phyloP scores from a whole-genome alignment of 768 basidiomycete genomes.

The Mycena alexandri region DNA sequence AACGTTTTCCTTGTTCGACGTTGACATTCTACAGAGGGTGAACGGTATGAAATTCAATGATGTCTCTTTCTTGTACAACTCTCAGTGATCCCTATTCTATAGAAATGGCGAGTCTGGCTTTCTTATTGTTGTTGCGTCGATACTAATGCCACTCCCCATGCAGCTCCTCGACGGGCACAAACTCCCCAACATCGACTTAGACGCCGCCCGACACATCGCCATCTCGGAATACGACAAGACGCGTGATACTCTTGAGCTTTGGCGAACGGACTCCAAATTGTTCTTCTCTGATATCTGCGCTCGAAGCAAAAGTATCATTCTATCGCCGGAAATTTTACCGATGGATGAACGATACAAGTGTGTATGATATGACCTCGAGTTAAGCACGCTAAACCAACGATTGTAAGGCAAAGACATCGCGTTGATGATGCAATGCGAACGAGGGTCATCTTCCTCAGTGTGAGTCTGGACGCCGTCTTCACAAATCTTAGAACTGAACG shows the following conservation, averaged over 20 bases:
- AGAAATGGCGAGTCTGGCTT: slow-evolving; percentile 1
- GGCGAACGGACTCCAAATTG: slow-evolving; percentile 20
- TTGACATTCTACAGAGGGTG: slow-evolving; percentile 15
- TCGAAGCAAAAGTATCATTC: slow-evolving; percentile 28
- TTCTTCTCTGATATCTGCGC: slow-evolving; percentile 22
- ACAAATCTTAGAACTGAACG: background rate
- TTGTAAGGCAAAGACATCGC: slow-evolving; percentile 10
- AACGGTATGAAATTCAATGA: slow-evolving; percentile 23
- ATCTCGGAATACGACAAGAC: slow-evolving; percentile 29
- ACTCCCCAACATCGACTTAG: slow-evolving; percentile 30
- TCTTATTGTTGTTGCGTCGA: background rate
- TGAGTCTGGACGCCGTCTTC: background rate
- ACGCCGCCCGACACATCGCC: slow-evolving; percentile 23
- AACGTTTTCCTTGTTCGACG: background rate
- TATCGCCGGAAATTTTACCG: background rate
- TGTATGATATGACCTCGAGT: background rate
- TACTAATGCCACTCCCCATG: background rate
- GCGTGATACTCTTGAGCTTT: slow-evolving; percentile 28
- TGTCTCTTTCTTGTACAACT: background rate
- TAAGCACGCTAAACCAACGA: background rate
- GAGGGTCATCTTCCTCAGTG: slow-evolving; percentile 9
- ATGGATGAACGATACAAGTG: slow-evolving; percentile 12
- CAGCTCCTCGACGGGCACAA: slow-evolving; percentile 31
- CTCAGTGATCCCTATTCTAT: background rate
- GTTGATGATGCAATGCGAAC: slow-evolving; percentile 27